These are phyloP conservation scores for Cinnamomum chago DNA, from an alignment of 164 flowering plant species.

Conservation along the genomic window DNA sequence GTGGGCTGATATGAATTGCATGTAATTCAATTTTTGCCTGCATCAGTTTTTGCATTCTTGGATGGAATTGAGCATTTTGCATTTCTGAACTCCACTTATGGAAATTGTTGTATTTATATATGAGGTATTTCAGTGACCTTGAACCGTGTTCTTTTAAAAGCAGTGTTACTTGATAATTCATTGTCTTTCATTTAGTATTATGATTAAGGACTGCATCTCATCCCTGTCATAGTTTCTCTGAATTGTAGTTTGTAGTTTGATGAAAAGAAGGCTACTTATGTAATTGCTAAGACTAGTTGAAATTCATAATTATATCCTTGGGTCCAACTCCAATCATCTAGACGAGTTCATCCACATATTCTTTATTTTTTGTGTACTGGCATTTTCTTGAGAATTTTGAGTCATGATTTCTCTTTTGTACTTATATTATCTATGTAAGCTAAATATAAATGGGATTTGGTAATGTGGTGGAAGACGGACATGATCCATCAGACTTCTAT, in stretches of 20 bases:
- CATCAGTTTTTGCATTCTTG: background rate
- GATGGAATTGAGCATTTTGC: background rate
- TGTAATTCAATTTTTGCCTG: background rate
- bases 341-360: background rate
- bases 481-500: too few species aligned
- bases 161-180: background rate
- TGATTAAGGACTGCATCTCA: background rate
- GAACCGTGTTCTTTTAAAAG: background rate
- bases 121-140: background rate
- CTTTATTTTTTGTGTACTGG: background rate
- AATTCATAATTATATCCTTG: background rate
- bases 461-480: too few species aligned
- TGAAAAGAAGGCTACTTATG: background rate
- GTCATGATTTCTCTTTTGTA: too few species aligned
- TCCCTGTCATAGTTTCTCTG: background rate
- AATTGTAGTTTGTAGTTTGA: background rate
- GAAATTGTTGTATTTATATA: too few species aligned
- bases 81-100: background rate
- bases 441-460: too few species aligned
- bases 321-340: background rate
- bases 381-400: background rate
- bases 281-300: background rate
- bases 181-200: background rate
- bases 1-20: background rate
- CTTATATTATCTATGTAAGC: too few species aligned